Conservation (phyloP, 768 basidiomycete species). For the Coprinopsis cinerea region DNA sequence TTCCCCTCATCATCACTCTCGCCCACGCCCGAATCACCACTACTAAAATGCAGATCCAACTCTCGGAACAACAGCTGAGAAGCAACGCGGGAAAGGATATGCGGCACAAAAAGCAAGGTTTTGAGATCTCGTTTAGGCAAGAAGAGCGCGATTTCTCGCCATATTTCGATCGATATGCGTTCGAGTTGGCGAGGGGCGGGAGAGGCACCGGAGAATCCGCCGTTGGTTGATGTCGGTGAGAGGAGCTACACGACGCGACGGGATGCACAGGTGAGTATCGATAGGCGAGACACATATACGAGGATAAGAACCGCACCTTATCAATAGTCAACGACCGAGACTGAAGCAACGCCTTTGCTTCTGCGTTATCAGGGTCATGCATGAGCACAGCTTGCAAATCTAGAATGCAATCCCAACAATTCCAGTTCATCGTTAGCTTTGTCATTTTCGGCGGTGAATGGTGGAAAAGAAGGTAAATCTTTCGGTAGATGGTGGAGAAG, state of each 20-base stretch:
- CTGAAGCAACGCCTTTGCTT: slow-evolving; percentile 56
- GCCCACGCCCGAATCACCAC: slow-evolving; percentile 3
- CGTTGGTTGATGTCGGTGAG: slow-evolving; percentile 18
- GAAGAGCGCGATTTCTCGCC: slow-evolving; percentile 61
- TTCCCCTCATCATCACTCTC: slow-evolving; percentile 13
- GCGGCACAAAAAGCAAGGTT: slow-evolving; percentile 57
- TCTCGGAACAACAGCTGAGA: slow-evolving; percentile 61
- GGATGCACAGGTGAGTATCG: background rate
- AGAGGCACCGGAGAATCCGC: slow-evolving; percentile 16
- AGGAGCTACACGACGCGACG: slow-evolving; percentile 24
- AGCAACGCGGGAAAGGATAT: slow-evolving; percentile 61
- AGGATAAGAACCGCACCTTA: slow-evolving; percentile 37
- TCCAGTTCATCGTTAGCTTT: background rate
- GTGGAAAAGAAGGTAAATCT: background rate
- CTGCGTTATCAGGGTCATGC: slow-evolving; percentile 63
- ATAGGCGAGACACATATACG: slow-evolving; percentile 5
- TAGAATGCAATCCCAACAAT: slow-evolving; percentile 21
- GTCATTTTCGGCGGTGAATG: background rate
- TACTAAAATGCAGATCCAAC: slow-evolving; percentile 57
- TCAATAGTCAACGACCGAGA: slow-evolving; percentile 49
- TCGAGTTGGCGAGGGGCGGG: slow-evolving; percentile 33
- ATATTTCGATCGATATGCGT: slow-evolving; percentile 62
- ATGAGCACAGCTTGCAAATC: slow-evolving; percentile 62
- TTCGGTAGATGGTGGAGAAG: background rate
- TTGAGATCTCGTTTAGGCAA: slow-evolving; percentile 63